Conservation (phyloP, 75 land plant genomes). For the Gnetum montanum region DNA sequence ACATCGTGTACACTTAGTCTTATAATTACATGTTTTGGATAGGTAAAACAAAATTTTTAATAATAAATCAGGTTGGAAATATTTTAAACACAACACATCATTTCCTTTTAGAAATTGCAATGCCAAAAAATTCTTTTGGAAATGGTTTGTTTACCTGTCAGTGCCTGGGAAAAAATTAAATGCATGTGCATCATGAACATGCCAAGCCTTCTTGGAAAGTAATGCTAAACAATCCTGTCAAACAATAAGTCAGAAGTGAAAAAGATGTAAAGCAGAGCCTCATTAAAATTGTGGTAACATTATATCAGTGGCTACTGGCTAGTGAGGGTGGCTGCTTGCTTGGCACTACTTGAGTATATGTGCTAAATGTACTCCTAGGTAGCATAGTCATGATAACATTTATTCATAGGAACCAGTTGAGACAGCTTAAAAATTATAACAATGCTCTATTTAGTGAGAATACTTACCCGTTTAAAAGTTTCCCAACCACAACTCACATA, state of each 20-base stretch:
- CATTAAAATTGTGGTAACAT: no score
- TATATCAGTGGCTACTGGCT: no score
- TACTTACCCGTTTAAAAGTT: conserved; percentile 89
- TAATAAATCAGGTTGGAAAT: no score
- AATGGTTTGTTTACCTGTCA: conserved; percentile 41
- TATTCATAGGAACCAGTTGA: no score
- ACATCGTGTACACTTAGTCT: background rate
- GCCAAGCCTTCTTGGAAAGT: conserved; percentile 64
- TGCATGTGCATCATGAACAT: conserved; percentile 77
- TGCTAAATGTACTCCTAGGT: no score
- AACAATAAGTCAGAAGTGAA: no score
- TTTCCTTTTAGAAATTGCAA: background rate
- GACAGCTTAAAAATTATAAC: no score
- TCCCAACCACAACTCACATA: conserved; percentile 99
- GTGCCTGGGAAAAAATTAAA: conserved; percentile 99
- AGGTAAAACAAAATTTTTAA: background rate
- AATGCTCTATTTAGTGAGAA: no score
- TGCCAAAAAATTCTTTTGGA: background rate
- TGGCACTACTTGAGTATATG: background rate
- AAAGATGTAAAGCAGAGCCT: no score
- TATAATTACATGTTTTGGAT: background rate
- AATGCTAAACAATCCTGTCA: conserved; percentile 74
- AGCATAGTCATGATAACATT: no score
- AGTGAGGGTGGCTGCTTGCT: background rate
- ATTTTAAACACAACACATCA: no score